Conservation (phyloP, 208 protist species). For the Leptomonas seymouri region DNA sequence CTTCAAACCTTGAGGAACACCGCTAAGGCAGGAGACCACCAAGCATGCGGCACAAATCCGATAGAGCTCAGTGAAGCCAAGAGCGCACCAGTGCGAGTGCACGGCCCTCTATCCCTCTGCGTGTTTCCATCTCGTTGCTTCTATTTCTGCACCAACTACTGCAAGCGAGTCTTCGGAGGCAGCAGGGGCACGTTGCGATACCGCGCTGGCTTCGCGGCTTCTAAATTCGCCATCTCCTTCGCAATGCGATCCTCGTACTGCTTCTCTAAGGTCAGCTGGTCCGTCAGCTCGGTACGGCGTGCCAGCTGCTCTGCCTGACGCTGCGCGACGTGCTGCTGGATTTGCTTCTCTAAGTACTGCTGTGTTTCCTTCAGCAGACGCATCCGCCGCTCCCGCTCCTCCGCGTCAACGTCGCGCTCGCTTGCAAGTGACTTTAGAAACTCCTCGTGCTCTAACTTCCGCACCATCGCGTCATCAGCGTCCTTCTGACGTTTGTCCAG, state of each 20-base stretch:
- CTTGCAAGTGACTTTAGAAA: constrained; percentile 47
- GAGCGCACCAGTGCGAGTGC: too few species aligned
- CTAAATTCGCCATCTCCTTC: constrained; percentile 73
- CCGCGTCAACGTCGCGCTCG: constrained; percentile 43
- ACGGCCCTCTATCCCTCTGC: too few species aligned
- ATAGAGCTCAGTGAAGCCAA: too few species aligned
- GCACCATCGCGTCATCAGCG: constrained; percentile 37
- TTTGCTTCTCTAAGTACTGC: constrained; percentile 72
- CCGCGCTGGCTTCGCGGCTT: constrained; percentile 73
- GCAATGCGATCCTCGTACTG: constrained; percentile 68
- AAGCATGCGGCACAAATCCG: too few species aligned
- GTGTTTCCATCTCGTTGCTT: too few species aligned
- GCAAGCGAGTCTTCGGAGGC: constrained; percentile 38
- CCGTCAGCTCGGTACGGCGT: constrained; percentile 51
- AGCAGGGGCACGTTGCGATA: constrained; percentile 79
- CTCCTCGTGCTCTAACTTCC: constrained; percentile 49
- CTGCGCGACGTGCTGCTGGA: constrained; percentile 46
- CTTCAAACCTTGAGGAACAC: too few species aligned
- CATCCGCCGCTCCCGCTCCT: constrained; percentile 50
- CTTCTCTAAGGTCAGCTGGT: constrained; percentile 56
- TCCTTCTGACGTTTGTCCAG: constrained; percentile 64
- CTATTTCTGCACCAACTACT: constrained; percentile 5
- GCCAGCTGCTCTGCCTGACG: constrained; percentile 47
- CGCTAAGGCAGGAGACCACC: too few species aligned
- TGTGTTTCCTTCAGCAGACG: constrained; percentile 64